Conservation (phyloP, 2,329 filamentous ascomycete genomes). For the Paecilomyces dactylethromorphus region DNA sequence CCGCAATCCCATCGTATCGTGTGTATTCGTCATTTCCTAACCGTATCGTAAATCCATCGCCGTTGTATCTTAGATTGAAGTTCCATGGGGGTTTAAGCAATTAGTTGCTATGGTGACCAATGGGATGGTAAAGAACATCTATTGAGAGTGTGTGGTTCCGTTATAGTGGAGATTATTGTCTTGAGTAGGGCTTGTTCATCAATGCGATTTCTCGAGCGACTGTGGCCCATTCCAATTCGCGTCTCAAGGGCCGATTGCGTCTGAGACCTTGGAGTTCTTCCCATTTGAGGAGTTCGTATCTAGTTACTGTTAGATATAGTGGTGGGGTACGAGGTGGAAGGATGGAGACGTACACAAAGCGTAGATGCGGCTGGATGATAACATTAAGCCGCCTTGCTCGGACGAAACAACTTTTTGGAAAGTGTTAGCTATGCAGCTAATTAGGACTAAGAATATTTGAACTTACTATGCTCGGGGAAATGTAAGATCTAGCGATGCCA, state of each 20-base stretch:
- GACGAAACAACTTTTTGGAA: slow-evolving; percentile 65
- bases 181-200: slow-evolving; percentile 91
- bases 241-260: slow-evolving; percentile 49
- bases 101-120: neutral
- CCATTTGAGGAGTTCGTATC: slow-evolving; percentile 87
- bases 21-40: neutral
- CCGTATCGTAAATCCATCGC: neutral
- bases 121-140: neutral
- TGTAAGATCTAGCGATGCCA: slow-evolving; percentile 71
- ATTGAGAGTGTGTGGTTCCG: neutral
- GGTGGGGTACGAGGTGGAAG: neutral
- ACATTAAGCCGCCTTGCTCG: slow-evolving; percentile 88
- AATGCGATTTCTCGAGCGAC: slow-evolving; percentile 84
- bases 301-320: slow-evolving; percentile 19
- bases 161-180: slow-evolving; percentile 39
- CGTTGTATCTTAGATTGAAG: neutral
- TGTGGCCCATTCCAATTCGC: slow-evolving; percentile 87
- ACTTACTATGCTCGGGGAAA: slow-evolving; percentile 80
- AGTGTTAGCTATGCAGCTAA: neutral
- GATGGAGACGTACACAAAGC: slow-evolving; percentile 60
- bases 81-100: neutral
- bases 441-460: neutral
- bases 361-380: slow-evolving; percentile 93
- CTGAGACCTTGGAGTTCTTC: slow-evolving; percentile 67
- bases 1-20: neutral